Percentiles rank a stretch among this genome's conserved stretches.
These are phyloP conservation scores for Neopestalotiopsis sp. DNA, from an alignment of 2,329 filamentous ascomycete species.

Conservation along the genomic window DNA sequence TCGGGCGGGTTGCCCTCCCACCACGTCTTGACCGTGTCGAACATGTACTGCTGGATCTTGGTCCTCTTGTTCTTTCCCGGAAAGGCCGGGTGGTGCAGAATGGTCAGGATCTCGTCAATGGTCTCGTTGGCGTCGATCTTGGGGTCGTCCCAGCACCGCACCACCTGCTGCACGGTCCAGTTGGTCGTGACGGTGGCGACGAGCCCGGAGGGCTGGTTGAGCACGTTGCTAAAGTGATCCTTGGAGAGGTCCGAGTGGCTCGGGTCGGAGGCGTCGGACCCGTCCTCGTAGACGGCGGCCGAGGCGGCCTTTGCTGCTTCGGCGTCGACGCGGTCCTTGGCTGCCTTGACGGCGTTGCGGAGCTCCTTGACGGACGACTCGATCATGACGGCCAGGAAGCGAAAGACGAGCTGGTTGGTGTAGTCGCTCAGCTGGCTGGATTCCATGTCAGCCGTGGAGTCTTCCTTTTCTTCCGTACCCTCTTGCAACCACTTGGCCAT, in stretches of 20 bases:
- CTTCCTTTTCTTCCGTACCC: slow-evolving; percentile 31
- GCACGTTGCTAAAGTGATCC: slow-evolving; percentile 64
- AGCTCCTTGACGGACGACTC: slow-evolving; percentile 37
- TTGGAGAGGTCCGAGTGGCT: slow-evolving; percentile 65
- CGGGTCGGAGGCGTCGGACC: slow-evolving; percentile 53
- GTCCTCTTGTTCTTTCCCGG: slow-evolving; percentile 47
- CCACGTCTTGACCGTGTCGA: slow-evolving; percentile 68
- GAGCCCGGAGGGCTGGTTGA: slow-evolving; percentile 61
- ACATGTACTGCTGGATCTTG: slow-evolving; percentile 70
- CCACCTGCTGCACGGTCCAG: slow-evolving; percentile 69
- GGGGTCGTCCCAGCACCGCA: slow-evolving; percentile 73
- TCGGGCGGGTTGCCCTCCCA: slow-evolving; percentile 28
- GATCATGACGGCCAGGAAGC: slow-evolving; percentile 35
- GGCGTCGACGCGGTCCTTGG: slow-evolving; percentile 36
- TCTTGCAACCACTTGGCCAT: slow-evolving; percentile 37
- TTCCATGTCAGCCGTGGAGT: slow-evolving; percentile 27
- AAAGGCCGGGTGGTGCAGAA: slow-evolving; percentile 73
- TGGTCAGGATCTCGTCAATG: slow-evolving; percentile 63
- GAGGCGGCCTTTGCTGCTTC: slow-evolving; percentile 35
- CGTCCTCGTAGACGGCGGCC: slow-evolving; percentile 32
- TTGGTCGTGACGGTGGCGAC: slow-evolving; percentile 65
- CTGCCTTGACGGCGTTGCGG: slow-evolving; percentile 35
- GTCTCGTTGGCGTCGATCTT: slow-evolving; percentile 67
- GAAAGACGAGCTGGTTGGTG: slow-evolving; percentile 36
- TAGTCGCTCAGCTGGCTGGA: slow-evolving; percentile 34